Conservation (phyloP, 306 rosid species). For the Fragaria vesca region DNA sequence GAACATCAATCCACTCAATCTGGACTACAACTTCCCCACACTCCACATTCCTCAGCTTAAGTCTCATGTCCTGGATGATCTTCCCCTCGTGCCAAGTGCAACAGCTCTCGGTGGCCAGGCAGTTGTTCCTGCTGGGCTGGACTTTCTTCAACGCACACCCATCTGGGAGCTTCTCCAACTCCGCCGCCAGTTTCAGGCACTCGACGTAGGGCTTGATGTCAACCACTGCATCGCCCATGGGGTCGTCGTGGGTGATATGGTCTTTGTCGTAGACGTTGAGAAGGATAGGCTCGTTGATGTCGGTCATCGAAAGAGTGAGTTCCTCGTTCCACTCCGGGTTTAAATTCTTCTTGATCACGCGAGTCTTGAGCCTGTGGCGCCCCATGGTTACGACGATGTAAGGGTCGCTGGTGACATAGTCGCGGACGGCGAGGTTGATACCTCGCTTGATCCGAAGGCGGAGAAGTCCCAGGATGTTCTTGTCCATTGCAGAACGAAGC, state of each 20-base stretch:
- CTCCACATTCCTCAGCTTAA: slow-evolving; percentile 70
- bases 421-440: slow-evolving; percentile 68
- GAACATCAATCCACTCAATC: slow-evolving; percentile 60
- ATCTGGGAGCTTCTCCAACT: slow-evolving; percentile 46
- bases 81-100: slow-evolving; percentile 62
- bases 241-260: slow-evolving; percentile 61
- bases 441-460: slow-evolving; percentile 64
- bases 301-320: slow-evolving; percentile 56
- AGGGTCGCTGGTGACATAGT: slow-evolving; percentile 69
- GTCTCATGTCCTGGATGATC: slow-evolving; percentile 61
- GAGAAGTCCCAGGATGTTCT: slow-evolving; percentile 56
- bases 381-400: slow-evolving; percentile 53
- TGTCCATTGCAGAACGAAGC: slow-evolving; percentile 21
- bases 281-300: slow-evolving; percentile 45
- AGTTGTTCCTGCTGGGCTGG: slow-evolving; percentile 48
- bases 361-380: slow-evolving; percentile 60
- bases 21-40: slow-evolving; percentile 61
- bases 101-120: slow-evolving; percentile 63
- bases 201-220: slow-evolving; percentile 65
- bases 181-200: slow-evolving; percentile 39
- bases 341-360: slow-evolving; percentile 47
- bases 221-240: slow-evolving; percentile 80
- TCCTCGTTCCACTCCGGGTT: slow-evolving; percentile 91
- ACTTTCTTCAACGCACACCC: slow-evolving; percentile 63
- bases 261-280: slow-evolving; percentile 71